Conservation (phyloP, 257 asterid species). For the Lycium barbarum region DNA sequence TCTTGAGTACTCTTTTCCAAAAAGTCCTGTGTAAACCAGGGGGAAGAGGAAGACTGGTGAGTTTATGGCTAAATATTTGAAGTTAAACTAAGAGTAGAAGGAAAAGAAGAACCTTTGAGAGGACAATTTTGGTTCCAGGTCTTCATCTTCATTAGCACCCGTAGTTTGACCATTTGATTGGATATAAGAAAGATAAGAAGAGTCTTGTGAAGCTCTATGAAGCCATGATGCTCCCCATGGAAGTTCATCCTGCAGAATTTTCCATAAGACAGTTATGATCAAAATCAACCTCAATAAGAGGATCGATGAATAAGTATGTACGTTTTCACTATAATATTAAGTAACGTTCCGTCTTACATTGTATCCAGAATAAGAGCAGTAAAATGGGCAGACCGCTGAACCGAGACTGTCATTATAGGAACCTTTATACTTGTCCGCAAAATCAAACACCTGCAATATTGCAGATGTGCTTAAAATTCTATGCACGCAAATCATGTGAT, state of each 20-base stretch:
- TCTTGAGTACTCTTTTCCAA: slow-evolving; percentile 62
- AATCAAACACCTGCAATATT: slow-evolving; percentile 70
- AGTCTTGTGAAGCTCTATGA: slow-evolving; percentile 64
- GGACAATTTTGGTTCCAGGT: slow-evolving; percentile 80
- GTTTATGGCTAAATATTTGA: neutral
- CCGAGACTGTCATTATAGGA: slow-evolving; percentile 80
- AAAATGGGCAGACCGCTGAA: slow-evolving; percentile 80
- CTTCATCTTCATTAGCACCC: slow-evolving; percentile 79
- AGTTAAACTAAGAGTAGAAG: neutral
- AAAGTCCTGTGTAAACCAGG: slow-evolving; percentile 49
- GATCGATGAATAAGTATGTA: neutral
- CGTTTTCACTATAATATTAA: neutral
- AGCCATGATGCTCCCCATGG: slow-evolving; percentile 97
- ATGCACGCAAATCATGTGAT: neutral
- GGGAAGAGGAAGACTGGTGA: neutral
- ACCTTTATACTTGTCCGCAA: slow-evolving; percentile 79
- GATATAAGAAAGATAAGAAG: slow-evolving; percentile 63
- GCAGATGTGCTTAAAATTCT: neutral
- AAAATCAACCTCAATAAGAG: neutral
- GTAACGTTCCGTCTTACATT: slow-evolving; percentile 49
- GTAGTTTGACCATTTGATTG: slow-evolving; percentile 72
- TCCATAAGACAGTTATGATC: neutral
- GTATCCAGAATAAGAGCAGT: slow-evolving; percentile 88
- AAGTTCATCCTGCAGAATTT: slow-evolving; percentile 69
- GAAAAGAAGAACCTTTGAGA: slow-evolving; percentile 55